Evolutionary conservation across 495 filamentous ascomycete genomes (phyloP), one percentile per base, ranked within the genome.

Genomic region (Aspergillus incahuasiensis): DNA sequence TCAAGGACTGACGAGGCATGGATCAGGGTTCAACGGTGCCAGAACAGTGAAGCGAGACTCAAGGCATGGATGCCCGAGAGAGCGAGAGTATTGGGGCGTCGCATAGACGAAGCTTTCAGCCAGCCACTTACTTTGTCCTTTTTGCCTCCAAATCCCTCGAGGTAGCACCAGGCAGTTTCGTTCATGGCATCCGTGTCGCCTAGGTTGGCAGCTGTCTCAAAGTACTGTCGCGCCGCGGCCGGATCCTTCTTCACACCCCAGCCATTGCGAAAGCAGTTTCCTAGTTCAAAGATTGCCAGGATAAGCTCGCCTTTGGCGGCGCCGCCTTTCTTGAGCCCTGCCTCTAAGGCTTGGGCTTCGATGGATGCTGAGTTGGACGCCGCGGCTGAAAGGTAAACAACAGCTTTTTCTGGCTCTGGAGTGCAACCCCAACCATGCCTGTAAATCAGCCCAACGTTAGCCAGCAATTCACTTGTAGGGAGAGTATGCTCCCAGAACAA

Each of bases 111-210:
- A 42, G 55, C 53, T 35, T 46, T 55, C 44, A 58, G 57, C 25
- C 22, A 56, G 22, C n/a, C 59, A 85, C 89, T 68, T 74, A 97
- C 94, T 88, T 95, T 96, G 73, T 97, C 90, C 71, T 97, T 99
- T 71, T 89, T 91, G 55, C 88, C 89, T 21, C 94, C 94, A 71
- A 95, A 96, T 12, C 94, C 94, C 64, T 96, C 88, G 18, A 92
- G 69, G 76, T 95, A 97, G 72, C 95, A 99, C 90, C 91, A 95
- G 21, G 87, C 94, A 60, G 87, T 86, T 68, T 96, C 92, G 68
- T 96, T 95, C 91, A 97, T 96, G 43, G 92, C 95, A 77, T 99
- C 94, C 38, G 88, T 88, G 71, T 99, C 94, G 43, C 92, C 92
- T 53, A 99, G 71, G 60, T 97, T 97, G 39, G 94, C 94, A 20